Percentiles rank a stretch among this genome's conserved stretches.
phyloP scores from a whole-genome alignment of 345 rosid genomes.

The Populus euphratica region DNA sequence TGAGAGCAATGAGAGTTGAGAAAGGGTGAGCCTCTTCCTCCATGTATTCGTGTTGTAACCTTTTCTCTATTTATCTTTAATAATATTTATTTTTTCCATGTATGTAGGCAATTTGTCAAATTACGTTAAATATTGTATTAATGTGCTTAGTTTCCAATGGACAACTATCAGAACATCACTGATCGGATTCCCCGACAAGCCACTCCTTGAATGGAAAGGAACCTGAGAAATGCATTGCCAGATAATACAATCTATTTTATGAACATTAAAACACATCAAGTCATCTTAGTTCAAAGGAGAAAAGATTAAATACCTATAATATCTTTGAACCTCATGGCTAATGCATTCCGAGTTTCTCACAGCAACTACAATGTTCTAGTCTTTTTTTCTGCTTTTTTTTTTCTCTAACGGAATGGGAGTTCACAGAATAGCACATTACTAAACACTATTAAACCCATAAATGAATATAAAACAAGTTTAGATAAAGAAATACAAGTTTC shows the following conservation, averaged over 20 bases:
- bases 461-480: not conserved
- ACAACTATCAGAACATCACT: accelerated
- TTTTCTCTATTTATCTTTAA: too few relatives aligned
- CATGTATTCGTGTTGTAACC: too few relatives aligned
- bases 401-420: not conserved
- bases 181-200: accelerated
- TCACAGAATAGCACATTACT: not conserved
- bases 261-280: not conserved
- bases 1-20: too few relatives aligned
- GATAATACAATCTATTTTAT: not conserved
- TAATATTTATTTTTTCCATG: accelerated
- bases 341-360: too few relatives aligned
- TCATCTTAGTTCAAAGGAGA: not conserved
- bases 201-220: not conserved
- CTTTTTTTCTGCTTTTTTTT: not conserved
- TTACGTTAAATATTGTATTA: too few relatives aligned
- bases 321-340: too few relatives aligned
- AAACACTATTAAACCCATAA: not conserved
- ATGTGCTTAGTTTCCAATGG: accelerated
- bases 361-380: too few relatives aligned
- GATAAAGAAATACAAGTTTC: not conserved
- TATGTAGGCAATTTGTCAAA: too few relatives aligned
- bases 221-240: not conserved
- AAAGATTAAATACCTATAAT: not conserved
- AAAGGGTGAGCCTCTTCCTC: too few relatives aligned